Base-by-base conservation (phyloP, 371 early-diverging fungal species). In the Dinochytrium kinnereticum region DNA sequence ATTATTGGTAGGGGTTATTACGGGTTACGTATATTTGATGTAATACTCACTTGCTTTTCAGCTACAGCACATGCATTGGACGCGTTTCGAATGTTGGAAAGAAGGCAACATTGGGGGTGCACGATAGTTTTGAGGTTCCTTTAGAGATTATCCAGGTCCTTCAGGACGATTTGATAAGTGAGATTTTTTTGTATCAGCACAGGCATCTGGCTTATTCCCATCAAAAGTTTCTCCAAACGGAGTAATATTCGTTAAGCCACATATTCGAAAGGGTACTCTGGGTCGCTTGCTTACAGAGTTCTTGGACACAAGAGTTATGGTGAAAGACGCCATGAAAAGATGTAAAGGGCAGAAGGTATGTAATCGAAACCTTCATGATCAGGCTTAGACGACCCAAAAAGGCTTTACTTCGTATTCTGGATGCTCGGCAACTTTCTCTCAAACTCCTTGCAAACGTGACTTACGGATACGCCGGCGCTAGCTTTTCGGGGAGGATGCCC, bases 381-480 rank as follows among this genome's bases (percentile, higher is more conserved):
- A 33, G 15, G n/a, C n/a, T n/a, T n/a, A n/a, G n/a, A n/a, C n/a
- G n/a, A 49, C 17, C 30, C 21, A 36, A 31, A 65, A 72, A 85
- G 83, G 79, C 69, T 39, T 68, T 85, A 61, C 53, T 71, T 31
- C 72, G 81, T 51, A 80, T 84, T 31, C 78, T 97, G 66, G 91
- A 95, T 64, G 90, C 93, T 0, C 87, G 93, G 40, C 96, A 97
- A 70, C 79, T 95, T 0, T 90, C 91, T 0, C 84, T 97, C 33
- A 97, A 97, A 78, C 87, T 93, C 15, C 83, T 97, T 39, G 94
- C 96, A 55, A 97, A 97, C 75, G 96, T 95, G 13, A 95, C 94
- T 0, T 96, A 95, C 72, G 97, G 97, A 0, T 96, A 96, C 72
- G 89, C 92, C 0, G 89, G 91, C 0, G 97, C 97, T 0, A 88